Conservation (phyloP, 257 asterid species). For the Schizonepeta tenuifolia region DNA sequence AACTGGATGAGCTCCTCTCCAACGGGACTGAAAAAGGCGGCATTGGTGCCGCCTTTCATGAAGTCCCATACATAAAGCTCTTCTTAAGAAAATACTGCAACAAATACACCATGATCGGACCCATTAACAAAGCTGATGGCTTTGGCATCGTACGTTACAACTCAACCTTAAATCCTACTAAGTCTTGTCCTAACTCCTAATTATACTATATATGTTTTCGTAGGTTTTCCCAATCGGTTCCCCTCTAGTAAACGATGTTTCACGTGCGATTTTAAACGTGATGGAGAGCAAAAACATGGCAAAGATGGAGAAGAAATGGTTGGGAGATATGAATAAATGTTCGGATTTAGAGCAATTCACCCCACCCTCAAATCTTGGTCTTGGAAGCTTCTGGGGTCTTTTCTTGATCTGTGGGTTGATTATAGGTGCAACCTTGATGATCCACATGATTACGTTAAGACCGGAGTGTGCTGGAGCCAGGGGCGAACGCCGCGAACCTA, state of each 20-base stretch:
- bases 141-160: slow-evolving; percentile 51
- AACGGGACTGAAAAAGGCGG: slow-evolving; percentile 32
- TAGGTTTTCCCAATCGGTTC: slow-evolving; percentile 64
- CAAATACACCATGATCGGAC: slow-evolving; percentile 46
- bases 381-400: slow-evolving; percentile 60
- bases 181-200: no score
- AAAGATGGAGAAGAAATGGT: slow-evolving; percentile 48
- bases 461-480: no score
- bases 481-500: no score
- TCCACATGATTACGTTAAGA: neutral
- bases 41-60: slow-evolving; percentile 44
- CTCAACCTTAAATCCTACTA: no score
- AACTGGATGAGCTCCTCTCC: neutral
- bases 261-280: slow-evolving; percentile 49
- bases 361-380: slow-evolving; percentile 46
- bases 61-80: slow-evolving; percentile 46
- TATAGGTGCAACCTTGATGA: slow-evolving; percentile 26
- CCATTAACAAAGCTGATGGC: slow-evolving; percentile 48
- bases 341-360: slow-evolving; percentile 8
- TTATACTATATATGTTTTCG: neutral
- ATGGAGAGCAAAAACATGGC: slow-evolving; percentile 45
- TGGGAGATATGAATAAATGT: slow-evolving; percentile 34
- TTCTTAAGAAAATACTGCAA: slow-evolving; percentile 44
- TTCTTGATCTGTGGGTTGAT: slow-evolving; percentile 42
- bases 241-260: slow-evolving; percentile 52